Evolutionary conservation across 192 early-diverging fungal species (phyloP).

Genomic region (Kappamyces sp.): DNA sequence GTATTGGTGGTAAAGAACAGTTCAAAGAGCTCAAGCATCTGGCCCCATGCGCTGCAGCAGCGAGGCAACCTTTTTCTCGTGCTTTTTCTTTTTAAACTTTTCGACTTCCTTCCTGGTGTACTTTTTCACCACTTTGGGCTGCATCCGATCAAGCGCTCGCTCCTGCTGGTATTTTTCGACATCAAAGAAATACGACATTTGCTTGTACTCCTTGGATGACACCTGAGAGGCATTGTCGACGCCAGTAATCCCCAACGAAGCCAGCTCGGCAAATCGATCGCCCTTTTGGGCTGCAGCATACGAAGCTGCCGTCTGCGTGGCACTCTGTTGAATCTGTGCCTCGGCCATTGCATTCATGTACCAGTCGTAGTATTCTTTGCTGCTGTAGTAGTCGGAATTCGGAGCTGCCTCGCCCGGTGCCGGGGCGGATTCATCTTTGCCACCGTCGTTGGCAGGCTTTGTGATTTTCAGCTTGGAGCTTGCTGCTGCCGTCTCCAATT

Average conservation of each 20-base stretch:
- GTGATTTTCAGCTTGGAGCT: neutral
- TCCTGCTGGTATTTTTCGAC: constrained; percentile 12
- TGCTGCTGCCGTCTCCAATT: no score
- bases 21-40: neutral
- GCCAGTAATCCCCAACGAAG: no score
- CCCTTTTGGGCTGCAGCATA: no score
- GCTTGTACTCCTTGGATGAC: neutral
- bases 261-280: no score
- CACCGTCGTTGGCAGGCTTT: neutral
- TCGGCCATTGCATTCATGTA: constrained; percentile 1
- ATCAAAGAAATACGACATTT: constrained; percentile 15
- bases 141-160: neutral
- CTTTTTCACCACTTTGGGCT: neutral
- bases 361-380: constrained; percentile 15
- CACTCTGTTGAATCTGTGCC: no score
- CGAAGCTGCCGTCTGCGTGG: no score
- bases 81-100: constrained; percentile 8
- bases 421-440: neutral
- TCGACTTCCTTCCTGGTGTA: constrained; percentile 14
- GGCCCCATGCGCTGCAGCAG: constrained; percentile 12
- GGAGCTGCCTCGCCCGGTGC: neutral
- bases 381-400: constrained; percentile 2
- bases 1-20: constrained; percentile 37
- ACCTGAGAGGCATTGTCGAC: no score
- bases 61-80: constrained; percentile 13